Percentiles rank a stretch among this genome's conserved stretches.
These are phyloP conservation scores for Ustilago nuda DNA, from an alignment of 1,284 basidiomycete species.

Conservation along the genomic window DNA sequence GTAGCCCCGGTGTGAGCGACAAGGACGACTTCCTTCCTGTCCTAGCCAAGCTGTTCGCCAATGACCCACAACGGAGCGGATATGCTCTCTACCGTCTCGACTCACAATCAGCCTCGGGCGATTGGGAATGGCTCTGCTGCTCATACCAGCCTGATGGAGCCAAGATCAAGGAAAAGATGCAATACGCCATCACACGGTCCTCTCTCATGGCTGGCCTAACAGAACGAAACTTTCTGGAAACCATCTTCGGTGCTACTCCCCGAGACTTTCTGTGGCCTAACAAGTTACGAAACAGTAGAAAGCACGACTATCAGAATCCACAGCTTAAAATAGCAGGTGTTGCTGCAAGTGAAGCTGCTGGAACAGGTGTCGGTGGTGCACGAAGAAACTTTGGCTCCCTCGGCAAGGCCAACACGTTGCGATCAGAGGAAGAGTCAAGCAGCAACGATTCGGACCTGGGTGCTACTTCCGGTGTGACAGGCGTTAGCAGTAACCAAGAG, in stretches of 20 bases:
- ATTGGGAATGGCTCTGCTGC: conserved; percentile 63
- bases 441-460: conserved; percentile 6
- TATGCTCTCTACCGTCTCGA: conserved; percentile 63
- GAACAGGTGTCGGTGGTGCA: conserved; percentile 56
- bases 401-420: conserved; percentile 32
- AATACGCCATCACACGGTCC: conserved; percentile 56
- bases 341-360: conserved; percentile 58
- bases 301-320: conserved; percentile 66
- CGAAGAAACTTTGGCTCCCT: conserved; percentile 57
- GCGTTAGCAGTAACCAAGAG: conserved; percentile 13
- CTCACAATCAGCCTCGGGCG: conserved; percentile 55
- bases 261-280: conserved; percentile 58
- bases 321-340: conserved; percentile 53
- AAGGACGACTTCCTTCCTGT: conserved; percentile 52
- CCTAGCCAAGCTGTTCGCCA: conserved; percentile 50
- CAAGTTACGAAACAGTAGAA: conserved; percentile 59
- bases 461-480: conserved; percentile 25
- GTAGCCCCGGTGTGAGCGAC: conserved; percentile 36
- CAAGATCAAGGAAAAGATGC: conserved; percentile 65
- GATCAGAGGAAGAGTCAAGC: conserved; percentile 7
- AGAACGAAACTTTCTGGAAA: conserved; percentile 63
- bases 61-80: conserved; percentile 54
- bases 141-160: conserved; percentile 62
- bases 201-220: conserved; percentile 54
- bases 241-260: conserved; percentile 54